These are phyloP conservation scores for Xylaria flabelliformis DNA, from an alignment of 495 filamentous ascomycete species.

Conservation along the genomic window DNA sequence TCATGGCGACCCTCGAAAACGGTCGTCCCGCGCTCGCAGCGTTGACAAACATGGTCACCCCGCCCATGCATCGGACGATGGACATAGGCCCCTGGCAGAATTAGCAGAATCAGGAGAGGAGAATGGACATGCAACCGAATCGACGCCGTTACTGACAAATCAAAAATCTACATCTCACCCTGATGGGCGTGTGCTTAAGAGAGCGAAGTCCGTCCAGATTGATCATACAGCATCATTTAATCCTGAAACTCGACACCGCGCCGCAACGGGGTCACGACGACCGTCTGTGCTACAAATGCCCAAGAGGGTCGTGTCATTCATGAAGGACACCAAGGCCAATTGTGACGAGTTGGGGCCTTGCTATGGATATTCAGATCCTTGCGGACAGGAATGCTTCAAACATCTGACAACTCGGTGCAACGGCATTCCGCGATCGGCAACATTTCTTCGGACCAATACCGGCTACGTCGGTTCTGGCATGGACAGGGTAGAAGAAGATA, in stretches of 20 bases:
- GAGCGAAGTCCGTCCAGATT: constrained; percentile 35
- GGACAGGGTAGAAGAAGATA: constrained; percentile 38
- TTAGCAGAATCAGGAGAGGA: constrained; percentile 14
- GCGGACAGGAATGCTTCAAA: constrained; percentile 81
- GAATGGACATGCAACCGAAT: constrained; percentile 42
- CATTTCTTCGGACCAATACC: constrained; percentile 37
- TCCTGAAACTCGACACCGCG: constrained; percentile 26
- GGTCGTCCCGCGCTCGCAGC: constrained; percentile 37
- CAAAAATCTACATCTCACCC: constrained; percentile 25
- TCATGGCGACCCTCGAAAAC: constrained; percentile 38
- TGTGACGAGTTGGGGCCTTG: constrained; percentile 81
- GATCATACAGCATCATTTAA: constrained; percentile 16
- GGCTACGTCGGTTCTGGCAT: constrained; percentile 30
- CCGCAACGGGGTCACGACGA: constrained; percentile 42
- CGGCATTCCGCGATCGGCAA: constrained; percentile 33
- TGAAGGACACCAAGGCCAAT: constrained; percentile 68
- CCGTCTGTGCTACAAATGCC: constrained; percentile 54
- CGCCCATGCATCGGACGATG: constrained; percentile 10
- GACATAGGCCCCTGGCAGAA: constrained; percentile 20
- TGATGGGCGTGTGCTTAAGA: constrained; percentile 23
- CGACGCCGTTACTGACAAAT: constrained; percentile 44
- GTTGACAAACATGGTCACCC: constrained; percentile 12
- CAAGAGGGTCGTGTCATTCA: constrained; percentile 65
- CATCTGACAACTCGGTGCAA: constrained; percentile 44
- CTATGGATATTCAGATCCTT: constrained; percentile 84